Conservation (phyloP, 345 rosid species). For the Camelina neglecta region DNA sequence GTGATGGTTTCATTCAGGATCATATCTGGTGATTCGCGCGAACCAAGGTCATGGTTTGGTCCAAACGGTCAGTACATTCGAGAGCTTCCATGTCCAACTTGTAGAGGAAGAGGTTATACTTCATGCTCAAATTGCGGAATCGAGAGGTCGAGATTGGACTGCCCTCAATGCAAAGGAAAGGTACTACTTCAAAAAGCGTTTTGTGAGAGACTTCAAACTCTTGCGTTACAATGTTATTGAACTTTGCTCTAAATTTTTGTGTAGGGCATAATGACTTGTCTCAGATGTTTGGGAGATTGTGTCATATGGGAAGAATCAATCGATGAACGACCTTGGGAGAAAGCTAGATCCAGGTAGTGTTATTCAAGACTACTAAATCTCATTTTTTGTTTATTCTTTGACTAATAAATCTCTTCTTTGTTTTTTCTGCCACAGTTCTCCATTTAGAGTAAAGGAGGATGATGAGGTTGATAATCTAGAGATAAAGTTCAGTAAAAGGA, state of each 20-base stretch:
- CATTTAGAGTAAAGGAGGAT: conserved; percentile 75
- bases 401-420: background rate
- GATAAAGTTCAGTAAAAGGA: conserved; percentile 58
- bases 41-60: conserved; percentile 94
- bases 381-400: background rate
- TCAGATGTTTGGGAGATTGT: conserved; percentile 80
- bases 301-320: conserved; percentile 96
- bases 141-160: conserved; percentile 71
- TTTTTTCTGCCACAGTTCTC: conserved; percentile 53
- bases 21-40: conserved; percentile 46
- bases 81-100: conserved; percentile 95
- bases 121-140: conserved; percentile 86
- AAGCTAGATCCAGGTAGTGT: conserved; percentile 79
- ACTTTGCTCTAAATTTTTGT: conserved; percentile 1
- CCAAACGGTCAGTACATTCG: conserved; percentile 89
- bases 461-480: conserved; percentile 85
- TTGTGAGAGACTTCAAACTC: background rate
- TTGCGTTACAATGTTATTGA: background rate
- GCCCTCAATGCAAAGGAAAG: conserved; percentile 84
- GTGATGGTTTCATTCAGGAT: conserved; percentile 54
- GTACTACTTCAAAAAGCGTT: conserved; percentile 46
- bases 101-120: conserved; percentile 93
- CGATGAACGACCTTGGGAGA: conserved; percentile 96
- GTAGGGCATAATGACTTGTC: conserved; percentile 87
- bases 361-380: conserved; percentile 2